A percentile compares a stretch with the other conserved stretches of the same genome.
These are phyloP conservation scores for Calonectria honghensis DNA, from an alignment of 2,329 filamentous ascomycete species.

Conservation along the genomic window DNA sequence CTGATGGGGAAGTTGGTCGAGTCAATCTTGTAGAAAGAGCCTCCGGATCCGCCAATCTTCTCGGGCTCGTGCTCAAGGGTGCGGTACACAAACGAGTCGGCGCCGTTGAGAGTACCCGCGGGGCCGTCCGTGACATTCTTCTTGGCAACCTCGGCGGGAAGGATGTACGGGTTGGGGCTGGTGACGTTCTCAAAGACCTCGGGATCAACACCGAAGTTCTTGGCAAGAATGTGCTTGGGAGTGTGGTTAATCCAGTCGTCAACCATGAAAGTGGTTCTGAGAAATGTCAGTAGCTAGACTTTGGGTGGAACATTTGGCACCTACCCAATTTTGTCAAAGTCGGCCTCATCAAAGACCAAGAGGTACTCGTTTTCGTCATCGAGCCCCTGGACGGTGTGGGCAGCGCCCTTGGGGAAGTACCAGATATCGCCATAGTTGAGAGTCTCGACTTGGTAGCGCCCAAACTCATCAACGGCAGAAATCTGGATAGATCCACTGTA, in stretches of 20 bases:
- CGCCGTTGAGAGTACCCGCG: conserved; percentile 70
- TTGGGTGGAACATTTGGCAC: conserved; percentile 30
- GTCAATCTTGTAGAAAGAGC: conserved; percentile 78
- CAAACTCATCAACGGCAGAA: conserved; percentile 78
- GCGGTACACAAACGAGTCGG: conserved; percentile 78
- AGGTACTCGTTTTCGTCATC: conserved; percentile 81
- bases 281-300: not conserved
- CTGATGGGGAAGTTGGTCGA: conserved; percentile 80
- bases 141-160: conserved; percentile 72
- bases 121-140: conserved; percentile 62
- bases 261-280: conserved; percentile 81
- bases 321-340: conserved; percentile 78
- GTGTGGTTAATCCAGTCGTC: conserved; percentile 83
- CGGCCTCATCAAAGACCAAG: conserved; percentile 79
- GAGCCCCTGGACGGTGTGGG: conserved; percentile 78
- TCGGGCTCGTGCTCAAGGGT: conserved; percentile 73
- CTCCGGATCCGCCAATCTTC: conserved; percentile 76
- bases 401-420: conserved; percentile 81
- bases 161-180: conserved; percentile 76
- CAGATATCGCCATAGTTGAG: conserved; percentile 79
- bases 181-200: conserved; percentile 77
- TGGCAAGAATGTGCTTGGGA: conserved; percentile 76
- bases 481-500: conserved; percentile 74
- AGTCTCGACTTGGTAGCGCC: conserved; percentile 72
- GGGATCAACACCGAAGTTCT: conserved; percentile 79